These are phyloP conservation scores for Zygosaccharomyces gambellarensis DNA, from an alignment of 805 yeast species.

Conservation along the genomic window DNA sequence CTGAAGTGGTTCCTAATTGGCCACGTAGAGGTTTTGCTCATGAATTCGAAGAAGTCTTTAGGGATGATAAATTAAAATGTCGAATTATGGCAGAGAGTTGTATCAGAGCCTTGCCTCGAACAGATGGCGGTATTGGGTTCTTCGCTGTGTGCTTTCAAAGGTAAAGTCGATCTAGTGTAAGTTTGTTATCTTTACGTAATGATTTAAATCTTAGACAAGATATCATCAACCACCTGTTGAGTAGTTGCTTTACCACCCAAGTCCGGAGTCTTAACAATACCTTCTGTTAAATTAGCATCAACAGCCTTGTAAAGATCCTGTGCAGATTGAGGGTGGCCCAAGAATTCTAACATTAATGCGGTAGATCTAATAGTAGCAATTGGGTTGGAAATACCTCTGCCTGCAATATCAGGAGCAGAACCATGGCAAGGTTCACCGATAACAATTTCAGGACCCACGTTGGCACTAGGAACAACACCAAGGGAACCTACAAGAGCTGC, in stretches of 20 bases:
- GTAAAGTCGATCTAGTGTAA: conserved; percentile 7
- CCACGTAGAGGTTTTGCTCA: conserved; percentile 71
- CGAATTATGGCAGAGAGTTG: conserved; percentile 74
- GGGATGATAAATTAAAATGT: conserved; percentile 40
- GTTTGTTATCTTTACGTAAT: not conserved
- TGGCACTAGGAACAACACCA: conserved; percentile 97
- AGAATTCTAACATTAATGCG: conserved; percentile 94
- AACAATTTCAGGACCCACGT: conserved; percentile 93
- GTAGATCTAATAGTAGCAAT: conserved; percentile 97
- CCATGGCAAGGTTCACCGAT: conserved; percentile 99
- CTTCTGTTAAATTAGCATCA: conserved; percentile 83
- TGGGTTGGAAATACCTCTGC: conserved; percentile 91
- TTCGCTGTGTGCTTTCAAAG: conserved; percentile 90
- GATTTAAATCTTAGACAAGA: conserved; percentile 40
- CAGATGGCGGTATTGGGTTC: conserved; percentile 98
- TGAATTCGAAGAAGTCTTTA: conserved; percentile 55
- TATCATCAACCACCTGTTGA: conserved; percentile 80
- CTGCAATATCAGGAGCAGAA: conserved; percentile 97
- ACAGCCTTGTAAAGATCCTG: conserved; percentile 90
- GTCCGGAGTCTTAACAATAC: conserved; percentile 79
- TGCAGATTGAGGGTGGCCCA: conserved; percentile 87
- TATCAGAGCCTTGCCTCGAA: conserved; percentile 76
- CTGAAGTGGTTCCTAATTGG: conserved; percentile 77
- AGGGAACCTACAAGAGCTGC: conserved; percentile 97
- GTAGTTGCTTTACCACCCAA: conserved; percentile 88